Evolutionary conservation across 345 rosid genomes (phyloP).

Genomic region (Sonneratia alba): DNA sequence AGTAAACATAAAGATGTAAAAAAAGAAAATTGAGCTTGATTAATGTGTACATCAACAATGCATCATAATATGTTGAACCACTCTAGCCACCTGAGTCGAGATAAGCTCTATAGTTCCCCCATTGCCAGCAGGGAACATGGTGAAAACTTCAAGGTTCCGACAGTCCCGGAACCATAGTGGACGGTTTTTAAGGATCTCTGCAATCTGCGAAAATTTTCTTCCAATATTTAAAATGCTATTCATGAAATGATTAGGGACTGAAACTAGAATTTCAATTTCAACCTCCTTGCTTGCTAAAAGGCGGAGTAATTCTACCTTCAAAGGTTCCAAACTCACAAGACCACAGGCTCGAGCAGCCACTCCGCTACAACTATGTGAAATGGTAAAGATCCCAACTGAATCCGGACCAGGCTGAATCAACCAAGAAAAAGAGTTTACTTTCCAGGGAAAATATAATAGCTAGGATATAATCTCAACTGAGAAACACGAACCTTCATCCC

Average conservation of each 20-base stretch:
- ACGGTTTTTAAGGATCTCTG: conserved; percentile 98
- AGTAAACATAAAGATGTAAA: conserved; percentile 2
- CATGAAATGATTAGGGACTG: not conserved
- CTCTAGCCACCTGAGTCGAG: conserved; percentile 62
- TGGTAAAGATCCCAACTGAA: conserved; percentile 99
- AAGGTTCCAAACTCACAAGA: conserved; percentile 95
- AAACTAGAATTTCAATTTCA: not conserved
- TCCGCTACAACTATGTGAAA: conserved; percentile 97
- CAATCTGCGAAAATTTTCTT: conserved; percentile 44
- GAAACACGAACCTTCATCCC: conserved; percentile 92
- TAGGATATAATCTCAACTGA: not conserved
- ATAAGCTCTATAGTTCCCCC: conserved; percentile 94
- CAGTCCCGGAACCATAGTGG: conserved; percentile 98
- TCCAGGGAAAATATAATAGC: not conserved
- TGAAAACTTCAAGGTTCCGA: conserved; percentile 94
- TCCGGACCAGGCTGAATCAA: conserved; percentile 99
- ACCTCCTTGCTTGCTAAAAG: not conserved
- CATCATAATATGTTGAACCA: conserved; percentile 1
- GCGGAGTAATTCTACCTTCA: conserved; percentile 41
- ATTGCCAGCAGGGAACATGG: conserved; percentile 88
- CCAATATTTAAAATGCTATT: not conserved
- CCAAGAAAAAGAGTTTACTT: not conserved
- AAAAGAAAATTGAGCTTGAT: not conserved
- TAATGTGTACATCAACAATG: not conserved
- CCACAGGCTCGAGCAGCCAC: conserved; percentile 99